phyloP scores from a whole-genome alignment of 1,139 yeast genomes.

The Meyerozyma sp. region DNA sequence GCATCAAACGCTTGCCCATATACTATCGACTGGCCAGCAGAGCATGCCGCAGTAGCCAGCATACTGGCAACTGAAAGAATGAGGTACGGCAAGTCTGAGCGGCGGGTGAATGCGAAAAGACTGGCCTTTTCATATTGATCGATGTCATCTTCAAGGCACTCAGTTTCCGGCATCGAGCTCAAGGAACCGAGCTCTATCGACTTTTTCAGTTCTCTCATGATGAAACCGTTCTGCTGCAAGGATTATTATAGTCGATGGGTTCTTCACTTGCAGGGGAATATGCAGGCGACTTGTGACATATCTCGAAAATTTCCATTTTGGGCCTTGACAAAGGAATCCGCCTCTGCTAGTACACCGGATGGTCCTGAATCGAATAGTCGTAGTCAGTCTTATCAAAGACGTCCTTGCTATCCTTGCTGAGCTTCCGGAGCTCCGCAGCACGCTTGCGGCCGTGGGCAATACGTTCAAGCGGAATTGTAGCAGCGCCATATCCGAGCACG shows the following conservation, averaged over 20 bases:
- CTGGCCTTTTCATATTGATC: not conserved
- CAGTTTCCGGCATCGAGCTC: not conserved
- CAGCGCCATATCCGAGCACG: constrained; percentile 11
- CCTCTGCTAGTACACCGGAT: not conserved
- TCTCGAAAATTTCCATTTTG: not conserved
- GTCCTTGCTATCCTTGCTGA: not conserved
- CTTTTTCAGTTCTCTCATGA: not conserved
- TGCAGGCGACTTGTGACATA: not conserved
- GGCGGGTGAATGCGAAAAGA: not conserved
- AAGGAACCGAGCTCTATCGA: not conserved
- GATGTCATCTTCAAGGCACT: not conserved
- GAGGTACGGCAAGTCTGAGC: not conserved
- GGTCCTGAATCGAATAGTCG: not conserved
- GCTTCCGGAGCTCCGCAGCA: not conserved
- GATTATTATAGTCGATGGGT: no score
- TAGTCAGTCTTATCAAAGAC: not conserved
- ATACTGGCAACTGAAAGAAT: not conserved
- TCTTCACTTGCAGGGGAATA: no score
- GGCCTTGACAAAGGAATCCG: not conserved
- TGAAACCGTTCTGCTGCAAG: not conserved
- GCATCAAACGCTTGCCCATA: not conserved
- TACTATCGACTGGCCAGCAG: not conserved
- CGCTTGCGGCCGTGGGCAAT: not conserved
- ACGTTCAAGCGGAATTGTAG: constrained; percentile 18
- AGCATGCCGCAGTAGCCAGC: not conserved